Evolutionary conservation across 768 basidiomycete species (phyloP).

Genomic region (Rhodotorula diobovata): DNA sequence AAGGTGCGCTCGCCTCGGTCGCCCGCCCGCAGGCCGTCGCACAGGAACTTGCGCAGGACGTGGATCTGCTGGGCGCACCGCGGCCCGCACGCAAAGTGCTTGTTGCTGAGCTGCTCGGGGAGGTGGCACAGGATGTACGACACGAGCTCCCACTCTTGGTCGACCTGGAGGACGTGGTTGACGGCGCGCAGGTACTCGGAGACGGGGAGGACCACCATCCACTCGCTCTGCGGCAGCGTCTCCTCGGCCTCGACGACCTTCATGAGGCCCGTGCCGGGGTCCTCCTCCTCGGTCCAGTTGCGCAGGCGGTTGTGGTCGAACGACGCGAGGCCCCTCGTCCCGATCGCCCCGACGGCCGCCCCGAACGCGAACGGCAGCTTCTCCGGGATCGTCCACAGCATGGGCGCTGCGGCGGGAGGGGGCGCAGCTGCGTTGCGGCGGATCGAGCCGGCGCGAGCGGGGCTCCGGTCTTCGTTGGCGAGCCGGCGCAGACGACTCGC

Average conservation of each 20-base stretch:
- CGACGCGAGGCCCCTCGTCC: conserved; percentile 35
- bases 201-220: conserved; percentile 55
- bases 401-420: conserved; percentile 8
- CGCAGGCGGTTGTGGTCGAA: conserved; percentile 44
- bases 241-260: conserved; percentile 44
- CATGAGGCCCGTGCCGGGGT: conserved; percentile 33
- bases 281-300: conserved; percentile 43
- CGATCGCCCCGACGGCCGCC: neutral
- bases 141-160: conserved; percentile 85
- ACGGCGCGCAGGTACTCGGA: conserved; percentile 68
- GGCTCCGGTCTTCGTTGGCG: conserved; percentile 28
- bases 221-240: neutral
- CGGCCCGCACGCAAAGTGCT: conserved; percentile 92
- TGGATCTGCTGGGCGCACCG: conserved; percentile 63
- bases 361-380: conserved; percentile 56
- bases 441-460: conserved; percentile 23
- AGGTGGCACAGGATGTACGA: conserved; percentile 88
- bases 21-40: conserved; percentile 60
- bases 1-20: conserved; percentile 53
- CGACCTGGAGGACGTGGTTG: conserved; percentile 63
- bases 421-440: neutral
- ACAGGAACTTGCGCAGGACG: conserved; percentile 62
- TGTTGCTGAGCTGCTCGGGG: conserved; percentile 85
- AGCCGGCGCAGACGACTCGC: conserved; percentile 29
- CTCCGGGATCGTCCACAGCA: conserved; percentile 69